Evolutionary conservation across 1,284 basidiomycete species (phyloP).

Genomic region (Tylopilus sp.): DNA sequence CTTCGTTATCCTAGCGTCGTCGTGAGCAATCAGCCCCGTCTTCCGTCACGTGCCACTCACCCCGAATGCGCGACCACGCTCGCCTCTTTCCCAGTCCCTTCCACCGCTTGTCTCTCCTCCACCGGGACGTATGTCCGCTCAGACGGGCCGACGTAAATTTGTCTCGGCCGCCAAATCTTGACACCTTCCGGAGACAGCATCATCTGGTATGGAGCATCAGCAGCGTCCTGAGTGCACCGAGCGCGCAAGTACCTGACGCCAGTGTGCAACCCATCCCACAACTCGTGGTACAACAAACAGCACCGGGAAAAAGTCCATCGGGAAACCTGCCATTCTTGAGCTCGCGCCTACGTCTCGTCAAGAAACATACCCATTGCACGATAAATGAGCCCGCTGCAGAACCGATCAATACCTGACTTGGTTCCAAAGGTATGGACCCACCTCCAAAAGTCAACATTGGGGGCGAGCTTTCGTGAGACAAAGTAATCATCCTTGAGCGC

Average conservation of each 20-base stretch:
- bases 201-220: constrained; percentile 63
- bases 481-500: constrained; percentile 93
- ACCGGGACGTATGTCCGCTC: constrained; percentile 81
- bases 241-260: constrained; percentile 70
- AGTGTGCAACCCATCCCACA: constrained; percentile 91
- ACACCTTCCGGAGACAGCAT: constrained; percentile 89
- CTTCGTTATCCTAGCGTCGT: constrained; percentile 73
- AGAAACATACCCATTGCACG: constrained; percentile 80
- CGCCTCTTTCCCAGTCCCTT: constrained; percentile 67
- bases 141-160: constrained; percentile 82
- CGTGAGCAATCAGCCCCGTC: constrained; percentile 41
- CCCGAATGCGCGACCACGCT: constrained; percentile 79
- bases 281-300: constrained; percentile 91
- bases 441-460: constrained; percentile 89
- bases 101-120: constrained; percentile 66
- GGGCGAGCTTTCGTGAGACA: constrained; percentile 77
- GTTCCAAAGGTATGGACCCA: constrained; percentile 10
- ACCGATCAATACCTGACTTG: background rate
- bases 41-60: constrained; percentile 59
- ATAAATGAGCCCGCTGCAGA: constrained; percentile 81
- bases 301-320: constrained; percentile 91
- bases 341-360: background rate
- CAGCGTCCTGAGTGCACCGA: background rate
- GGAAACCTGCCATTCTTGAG: constrained; percentile 71
- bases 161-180: constrained; percentile 91